A percentile compares a stretch with the other conserved stretches of the same genome.
phyloP scores from a whole-genome alignment of 768 basidiomycete species.

The Chalciporus pseudorubinellus region DNA sequence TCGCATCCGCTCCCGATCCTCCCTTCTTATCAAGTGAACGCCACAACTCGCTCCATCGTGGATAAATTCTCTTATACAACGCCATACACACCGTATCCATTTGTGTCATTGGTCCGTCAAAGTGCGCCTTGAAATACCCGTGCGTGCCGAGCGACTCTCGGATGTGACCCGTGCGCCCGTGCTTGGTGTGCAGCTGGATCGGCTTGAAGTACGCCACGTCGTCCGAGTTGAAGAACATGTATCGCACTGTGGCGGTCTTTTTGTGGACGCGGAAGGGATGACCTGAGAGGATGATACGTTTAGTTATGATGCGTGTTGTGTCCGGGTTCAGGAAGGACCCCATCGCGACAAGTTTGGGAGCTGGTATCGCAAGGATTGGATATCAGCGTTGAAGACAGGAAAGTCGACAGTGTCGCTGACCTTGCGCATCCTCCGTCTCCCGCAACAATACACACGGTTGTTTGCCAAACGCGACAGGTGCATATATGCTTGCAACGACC shows the following conservation, averaged over 20 bases:
- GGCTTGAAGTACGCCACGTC: conserved; percentile 89
- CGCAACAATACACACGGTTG: conserved; percentile 69
- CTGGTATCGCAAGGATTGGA: conserved; percentile 33
- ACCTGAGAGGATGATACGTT: conserved; percentile 92
- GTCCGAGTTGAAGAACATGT: conserved; percentile 97
- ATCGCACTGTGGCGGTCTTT: conserved; percentile 94
- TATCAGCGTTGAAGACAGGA: no score
- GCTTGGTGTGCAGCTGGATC: conserved; percentile 92
- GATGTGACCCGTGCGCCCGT: conserved; percentile 87
- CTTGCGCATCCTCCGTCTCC: conserved; percentile 65
- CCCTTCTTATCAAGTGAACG: conserved; percentile 11
- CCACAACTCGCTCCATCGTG: conserved; percentile 75
- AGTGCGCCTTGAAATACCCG: conserved; percentile 96
- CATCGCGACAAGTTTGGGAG: conserved; percentile 82
- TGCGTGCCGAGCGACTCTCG: conserved; percentile 89
- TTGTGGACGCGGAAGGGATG: conserved; percentile 98
- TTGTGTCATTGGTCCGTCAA: conserved; percentile 89
- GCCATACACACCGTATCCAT: conserved; percentile 98
- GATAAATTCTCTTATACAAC: conserved; percentile 92
- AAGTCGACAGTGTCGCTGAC: conserved; percentile 41
- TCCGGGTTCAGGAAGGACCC: conserved; percentile 87
- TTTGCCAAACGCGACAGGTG: conserved; percentile 84
- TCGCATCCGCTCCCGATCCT: background rate
- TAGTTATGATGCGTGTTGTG: conserved; percentile 87
- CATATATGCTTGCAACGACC: conserved; percentile 83